Base-by-base conservation (phyloP, 306 rosid genomes). In the Dryas drummondii region DNA sequence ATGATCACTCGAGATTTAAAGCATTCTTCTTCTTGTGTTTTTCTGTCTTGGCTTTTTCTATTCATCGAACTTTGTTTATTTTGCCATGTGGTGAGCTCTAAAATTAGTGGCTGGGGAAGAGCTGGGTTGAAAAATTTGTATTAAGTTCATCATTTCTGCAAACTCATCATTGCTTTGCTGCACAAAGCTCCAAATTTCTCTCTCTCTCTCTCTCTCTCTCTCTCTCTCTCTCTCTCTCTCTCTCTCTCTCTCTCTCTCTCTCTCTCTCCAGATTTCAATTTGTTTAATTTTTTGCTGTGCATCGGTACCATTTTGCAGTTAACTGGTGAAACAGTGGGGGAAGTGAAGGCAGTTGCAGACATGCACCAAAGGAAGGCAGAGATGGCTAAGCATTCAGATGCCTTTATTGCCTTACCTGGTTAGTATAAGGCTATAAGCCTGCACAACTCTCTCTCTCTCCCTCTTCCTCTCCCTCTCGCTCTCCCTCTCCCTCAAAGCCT, bases 321-420 rank as follows among this genome's bases (percentile, higher is more conserved):
- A 76, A 94, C 97, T 84, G 97, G 99, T 63, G 99, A 88, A 87
- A 91, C 98, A 71, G 93, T 91, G 74, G 98, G 98, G 79, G 98
- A 94, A 78, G 96, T 94, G 85, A 94, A 94, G 80, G 91, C 99
- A 68, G 99, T 92, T 55, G 97, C 97, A 72, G 99, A 88, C 81
- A 94, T 94, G 97, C 99, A 94, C 73, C 97, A 92, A 87, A 90
- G 99, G 80, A 94, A 94, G 81, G 99, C 97, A 79, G 99, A 94
- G 88, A 94, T 94, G 99, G 96, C 97, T 63, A 87, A 75, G 92
- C 99, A 92, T 81, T 94, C 97, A 32, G 99, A 94, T 86, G 99
- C 99, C 71, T 94, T 94, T 85, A 94, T 94, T 84, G 99, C 97
- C 82, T 86, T 94, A 81, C 99, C 99, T 81, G 99, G 99, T 94